phyloP scores from a whole-genome alignment of 371 early-diverging fungal genomes.

The Actinomortierella wolfii region DNA sequence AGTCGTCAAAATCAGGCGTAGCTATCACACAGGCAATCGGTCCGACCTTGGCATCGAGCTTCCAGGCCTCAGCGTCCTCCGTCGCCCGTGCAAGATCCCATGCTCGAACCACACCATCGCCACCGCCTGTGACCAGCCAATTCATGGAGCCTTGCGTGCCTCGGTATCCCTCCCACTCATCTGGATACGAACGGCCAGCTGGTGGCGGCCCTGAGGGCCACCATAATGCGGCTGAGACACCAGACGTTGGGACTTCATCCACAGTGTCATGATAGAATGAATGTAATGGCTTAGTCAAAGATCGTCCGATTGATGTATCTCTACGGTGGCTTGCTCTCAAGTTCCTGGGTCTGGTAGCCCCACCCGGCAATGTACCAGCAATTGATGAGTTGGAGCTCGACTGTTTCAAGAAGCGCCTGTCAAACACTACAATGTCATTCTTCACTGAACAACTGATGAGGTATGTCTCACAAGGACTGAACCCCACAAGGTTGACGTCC shows the following conservation, averaged over 20 bases:
- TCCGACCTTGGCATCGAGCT: slow-evolving; percentile 22
- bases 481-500: slow-evolving; percentile 37
- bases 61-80: slow-evolving; percentile 27
- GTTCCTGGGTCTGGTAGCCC: too few species aligned
- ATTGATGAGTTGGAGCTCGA: background rate
- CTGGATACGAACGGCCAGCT: background rate
- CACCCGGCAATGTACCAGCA: too few species aligned
- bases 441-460: slow-evolving; percentile 26
- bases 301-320: too few species aligned
- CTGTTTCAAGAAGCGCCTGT: slow-evolving; percentile 14
- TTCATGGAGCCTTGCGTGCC: background rate
- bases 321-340: too few species aligned
- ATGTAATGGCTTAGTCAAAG: slow-evolving; percentile 9
- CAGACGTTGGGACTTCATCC: slow-evolving; percentile 16
- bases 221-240: slow-evolving; percentile 38
- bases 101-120: slow-evolving; percentile 35
- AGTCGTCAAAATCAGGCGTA: slow-evolving; percentile 15
- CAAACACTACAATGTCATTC: slow-evolving; percentile 39
- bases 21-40: slow-evolving; percentile 26
- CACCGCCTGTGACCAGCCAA: slow-evolving; percentile 37
- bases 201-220: slow-evolving; percentile 15
- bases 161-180: too few species aligned
- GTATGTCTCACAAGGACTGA: slow-evolving; percentile 38
- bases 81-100: slow-evolving; percentile 41
- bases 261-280: slow-evolving; percentile 11